A percentile compares a stretch with the other conserved stretches of the same genome.
Evolutionary conservation across 306 rosid genomes (phyloP).

Genomic region (Prunus dulcis): DNA sequence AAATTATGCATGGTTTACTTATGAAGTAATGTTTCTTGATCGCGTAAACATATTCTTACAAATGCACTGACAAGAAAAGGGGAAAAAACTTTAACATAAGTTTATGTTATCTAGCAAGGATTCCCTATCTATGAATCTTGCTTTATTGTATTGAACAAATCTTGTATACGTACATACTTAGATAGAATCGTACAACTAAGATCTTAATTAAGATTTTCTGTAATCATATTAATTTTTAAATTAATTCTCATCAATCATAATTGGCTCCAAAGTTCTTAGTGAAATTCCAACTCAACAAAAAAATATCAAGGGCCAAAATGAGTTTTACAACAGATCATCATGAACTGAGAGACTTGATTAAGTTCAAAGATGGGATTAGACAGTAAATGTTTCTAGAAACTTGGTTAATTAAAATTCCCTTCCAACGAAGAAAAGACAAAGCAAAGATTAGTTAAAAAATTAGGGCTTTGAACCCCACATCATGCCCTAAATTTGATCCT

Average conservation of each 20-base stretch:
- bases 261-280: constrained; percentile 29
- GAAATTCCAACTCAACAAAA: constrained; percentile 58
- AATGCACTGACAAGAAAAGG: not conserved
- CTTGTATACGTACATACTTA: constrained; percentile 13
- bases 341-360: constrained; percentile 2
- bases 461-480: constrained; percentile 35
- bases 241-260: constrained; percentile 8
- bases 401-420: constrained; percentile 26
- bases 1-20: not conserved
- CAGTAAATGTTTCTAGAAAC: constrained; percentile 47
- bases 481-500: constrained; percentile 44
- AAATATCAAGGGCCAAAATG: constrained; percentile 13
- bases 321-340: constrained; percentile 12
- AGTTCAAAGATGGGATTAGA: constrained; percentile 5
- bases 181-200: constrained; percentile 28
- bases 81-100: not conserved
- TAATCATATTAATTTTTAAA: constrained; percentile 21
- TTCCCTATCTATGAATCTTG: constrained; percentile 14
- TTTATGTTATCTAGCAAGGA: constrained; percentile 1
- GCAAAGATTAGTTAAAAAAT: constrained; percentile 31
- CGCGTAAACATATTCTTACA: not conserved
- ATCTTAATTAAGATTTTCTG: constrained; percentile 18
- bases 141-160: constrained; percentile 25
- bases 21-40: not conserved
- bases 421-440: constrained; percentile 20